These are phyloP conservation scores for Pichia nanzhaoensis DNA, from an alignment of 805 yeast species.

Conservation along the genomic window DNA sequence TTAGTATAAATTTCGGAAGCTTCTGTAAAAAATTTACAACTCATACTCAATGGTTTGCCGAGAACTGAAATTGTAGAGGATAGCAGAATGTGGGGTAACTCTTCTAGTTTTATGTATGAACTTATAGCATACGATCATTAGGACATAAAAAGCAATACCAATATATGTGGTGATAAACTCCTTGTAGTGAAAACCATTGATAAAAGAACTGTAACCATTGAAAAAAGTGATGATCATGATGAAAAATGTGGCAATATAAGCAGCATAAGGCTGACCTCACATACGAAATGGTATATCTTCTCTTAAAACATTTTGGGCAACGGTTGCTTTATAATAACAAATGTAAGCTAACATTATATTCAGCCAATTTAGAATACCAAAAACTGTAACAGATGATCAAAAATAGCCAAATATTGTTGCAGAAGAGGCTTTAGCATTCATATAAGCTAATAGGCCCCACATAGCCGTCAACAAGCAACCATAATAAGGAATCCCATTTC, in stretches of 20 bases:
- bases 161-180: constrained; percentile 16
- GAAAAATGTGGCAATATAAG: constrained; percentile 13
- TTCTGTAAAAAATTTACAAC: no score
- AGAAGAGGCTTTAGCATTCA: constrained; percentile 10
- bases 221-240: constrained; percentile 14
- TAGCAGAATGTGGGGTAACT: constrained; percentile 5
- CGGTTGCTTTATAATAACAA: constrained; percentile 13
- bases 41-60: no score
- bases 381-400: constrained; percentile 18
- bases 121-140: constrained; percentile 7
- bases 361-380: constrained; percentile 19
- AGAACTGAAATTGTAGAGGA: not conserved
- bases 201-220: constrained; percentile 19
- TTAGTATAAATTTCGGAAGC: no score
- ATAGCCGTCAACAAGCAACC: constrained; percentile 14
- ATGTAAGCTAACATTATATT: constrained; percentile 15
- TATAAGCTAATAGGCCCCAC: constrained; percentile 15
- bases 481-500: constrained; percentile 54
- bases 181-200: constrained; percentile 13
- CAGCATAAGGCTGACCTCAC: constrained; percentile 18
- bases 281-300: constrained; percentile 17
- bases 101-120: constrained; percentile 5
- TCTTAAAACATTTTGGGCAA: constrained; percentile 14
- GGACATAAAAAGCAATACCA: constrained; percentile 9
- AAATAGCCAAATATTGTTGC: constrained; percentile 17